Evolutionary conservation across 116 monocot species (phyloP).

Genomic region (Dioscorea cayenensis): DNA sequence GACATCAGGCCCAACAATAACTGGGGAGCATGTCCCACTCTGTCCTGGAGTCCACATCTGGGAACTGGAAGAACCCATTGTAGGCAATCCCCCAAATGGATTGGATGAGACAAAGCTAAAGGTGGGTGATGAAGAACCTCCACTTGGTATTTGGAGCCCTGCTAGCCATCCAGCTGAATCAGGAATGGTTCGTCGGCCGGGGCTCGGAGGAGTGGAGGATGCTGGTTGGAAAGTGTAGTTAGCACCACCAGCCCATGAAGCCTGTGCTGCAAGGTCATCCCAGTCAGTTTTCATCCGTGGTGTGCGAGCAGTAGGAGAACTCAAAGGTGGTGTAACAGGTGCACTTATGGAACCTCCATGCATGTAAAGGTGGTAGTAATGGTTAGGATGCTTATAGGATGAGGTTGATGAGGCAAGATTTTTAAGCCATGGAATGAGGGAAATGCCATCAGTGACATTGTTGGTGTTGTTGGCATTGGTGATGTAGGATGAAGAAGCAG

Average conservation of each 20-base stretch:
- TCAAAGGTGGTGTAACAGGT: slow-evolving; percentile 37
- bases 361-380: slow-evolving; percentile 16
- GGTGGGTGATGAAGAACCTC: slow-evolving; percentile 33
- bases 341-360: slow-evolving; percentile 44
- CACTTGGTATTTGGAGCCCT: slow-evolving; percentile 9
- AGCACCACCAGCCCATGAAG: slow-evolving; percentile 14
- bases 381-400: slow-evolving; percentile 7
- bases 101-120: slow-evolving; percentile 39
- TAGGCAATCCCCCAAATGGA: slow-evolving; percentile 14
- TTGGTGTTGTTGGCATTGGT: slow-evolving; percentile 1
- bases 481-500: slow-evolving; percentile 20
- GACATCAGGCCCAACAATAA: slow-evolving; percentile 4
- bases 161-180: slow-evolving; percentile 21
- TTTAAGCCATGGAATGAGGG: slow-evolving; percentile 22
- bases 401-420: slow-evolving; percentile 27
- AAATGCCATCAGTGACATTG: slow-evolving; percentile 4
- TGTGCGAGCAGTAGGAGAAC: slow-evolving; percentile 28
- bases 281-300: slow-evolving; percentile 25
- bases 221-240: slow-evolving; percentile 12
- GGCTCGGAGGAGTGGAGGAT: slow-evolving; percentile 30
- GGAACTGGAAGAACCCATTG: not conserved
- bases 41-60: slow-evolving; percentile 32
- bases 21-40: slow-evolving; percentile 31
- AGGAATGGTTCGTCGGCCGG: slow-evolving; percentile 13
- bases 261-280: slow-evolving; percentile 15